phyloP scores from a whole-genome alignment of 148 eudicot genomes.

The Camellia japonica region DNA sequence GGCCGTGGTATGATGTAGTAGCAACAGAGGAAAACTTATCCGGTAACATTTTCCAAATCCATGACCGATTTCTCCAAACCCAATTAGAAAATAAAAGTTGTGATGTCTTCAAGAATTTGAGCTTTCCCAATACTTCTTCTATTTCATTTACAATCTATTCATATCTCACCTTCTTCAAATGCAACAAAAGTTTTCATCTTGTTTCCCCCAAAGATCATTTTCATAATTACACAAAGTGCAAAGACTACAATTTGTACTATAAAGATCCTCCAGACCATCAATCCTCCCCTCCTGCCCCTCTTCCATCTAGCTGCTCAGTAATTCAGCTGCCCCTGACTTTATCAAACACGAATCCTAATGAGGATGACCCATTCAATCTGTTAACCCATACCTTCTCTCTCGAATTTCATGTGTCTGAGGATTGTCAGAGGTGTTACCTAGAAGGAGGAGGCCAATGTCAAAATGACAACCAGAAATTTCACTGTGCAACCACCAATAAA shows the following conservation, averaged over 20 bases:
- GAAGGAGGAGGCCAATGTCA: background rate
- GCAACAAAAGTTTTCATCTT: background rate
- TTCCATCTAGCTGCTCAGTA: background rate
- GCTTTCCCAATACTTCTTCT: background rate
- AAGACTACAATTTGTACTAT: background rate
- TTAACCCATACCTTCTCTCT: background rate
- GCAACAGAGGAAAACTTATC: background rate
- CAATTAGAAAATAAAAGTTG: background rate
- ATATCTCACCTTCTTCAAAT: slow-evolving; percentile 2
- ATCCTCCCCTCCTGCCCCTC: background rate
- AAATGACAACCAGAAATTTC: background rate
- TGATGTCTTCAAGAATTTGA: background rate
- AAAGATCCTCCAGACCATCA: background rate
- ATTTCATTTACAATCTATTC: background rate
- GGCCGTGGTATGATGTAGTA: too few relatives aligned
- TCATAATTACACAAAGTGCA: background rate
- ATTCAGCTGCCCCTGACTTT: background rate
- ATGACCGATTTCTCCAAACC: background rate
- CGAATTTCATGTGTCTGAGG: background rate
- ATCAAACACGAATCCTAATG: background rate
- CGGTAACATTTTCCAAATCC: too few relatives aligned
- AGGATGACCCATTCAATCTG: background rate
- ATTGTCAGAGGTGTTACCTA: background rate
- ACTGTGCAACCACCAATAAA: background rate
- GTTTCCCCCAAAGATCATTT: too few relatives aligned